Evolutionary conservation across 208 protist species (phyloP).

Genomic region (Wallacemonas sp.): DNA sequence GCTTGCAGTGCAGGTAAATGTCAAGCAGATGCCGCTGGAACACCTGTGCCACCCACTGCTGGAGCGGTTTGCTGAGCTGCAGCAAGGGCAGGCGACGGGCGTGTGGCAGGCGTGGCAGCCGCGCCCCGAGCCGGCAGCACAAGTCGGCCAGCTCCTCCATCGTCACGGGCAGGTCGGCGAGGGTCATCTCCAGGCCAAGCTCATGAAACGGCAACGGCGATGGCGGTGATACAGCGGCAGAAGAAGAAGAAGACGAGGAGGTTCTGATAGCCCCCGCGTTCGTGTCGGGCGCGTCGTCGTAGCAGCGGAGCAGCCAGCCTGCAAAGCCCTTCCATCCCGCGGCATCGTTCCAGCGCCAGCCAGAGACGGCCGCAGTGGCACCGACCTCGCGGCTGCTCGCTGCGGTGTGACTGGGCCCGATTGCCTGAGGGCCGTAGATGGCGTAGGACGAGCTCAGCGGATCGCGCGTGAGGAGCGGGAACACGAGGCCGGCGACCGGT

Average conservation of each 20-base stretch:
- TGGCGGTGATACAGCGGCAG: too few species aligned
- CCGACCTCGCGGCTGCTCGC: background rate
- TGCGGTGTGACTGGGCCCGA: too few species aligned
- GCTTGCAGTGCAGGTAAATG: constrained; percentile 14
- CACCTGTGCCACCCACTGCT: constrained; percentile 16
- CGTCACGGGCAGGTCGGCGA: background rate
- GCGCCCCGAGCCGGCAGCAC: constrained; percentile 53
- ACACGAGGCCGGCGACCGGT: background rate
- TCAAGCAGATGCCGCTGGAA: constrained; percentile 26
- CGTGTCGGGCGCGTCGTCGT: background rate
- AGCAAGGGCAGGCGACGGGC: constrained; percentile 26
- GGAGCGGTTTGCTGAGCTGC: constrained; percentile 7
- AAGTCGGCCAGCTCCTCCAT: constrained; percentile 67
- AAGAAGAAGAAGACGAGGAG: too few species aligned
- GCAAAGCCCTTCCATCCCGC: constrained; percentile 21
- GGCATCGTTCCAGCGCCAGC: constrained; percentile 14
- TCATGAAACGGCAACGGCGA: constrained; percentile 31
- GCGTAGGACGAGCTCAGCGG: constrained; percentile 18
- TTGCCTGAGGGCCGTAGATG: constrained; percentile 19
- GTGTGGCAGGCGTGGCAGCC: constrained; percentile 34
- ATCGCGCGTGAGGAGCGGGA: constrained; percentile 8
- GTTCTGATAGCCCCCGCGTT: background rate
- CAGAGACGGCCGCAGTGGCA: background rate
- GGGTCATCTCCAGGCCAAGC: constrained; percentile 23
- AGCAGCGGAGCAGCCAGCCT: constrained; percentile 18